Evolutionary conservation across 1,139 yeast species (phyloP).

Genomic region (Geotrichum reessii): DNA sequence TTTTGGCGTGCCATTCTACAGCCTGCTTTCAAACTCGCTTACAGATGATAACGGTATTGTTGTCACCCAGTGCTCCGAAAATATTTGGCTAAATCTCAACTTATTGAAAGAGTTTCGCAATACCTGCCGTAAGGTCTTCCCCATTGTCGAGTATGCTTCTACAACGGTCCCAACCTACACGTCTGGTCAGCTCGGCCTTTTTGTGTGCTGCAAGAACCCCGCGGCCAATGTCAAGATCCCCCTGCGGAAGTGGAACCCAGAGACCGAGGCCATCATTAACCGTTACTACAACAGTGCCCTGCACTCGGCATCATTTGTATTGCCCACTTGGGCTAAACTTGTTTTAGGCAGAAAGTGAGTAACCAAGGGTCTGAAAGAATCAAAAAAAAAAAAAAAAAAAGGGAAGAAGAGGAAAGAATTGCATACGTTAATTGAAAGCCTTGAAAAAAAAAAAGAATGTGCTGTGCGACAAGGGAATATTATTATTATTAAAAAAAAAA

Average conservation of each 20-base stretch:
- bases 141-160: conserved; percentile 80
- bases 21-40: conserved; percentile 70
- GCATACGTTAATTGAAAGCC: no score
- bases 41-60: conserved; percentile 76
- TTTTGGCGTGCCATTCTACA: conserved; percentile 81
- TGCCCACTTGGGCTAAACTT: conserved; percentile 71
- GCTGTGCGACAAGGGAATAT: no score
- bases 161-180: conserved; percentile 92
- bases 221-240: conserved; percentile 61
- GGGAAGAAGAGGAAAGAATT: no score
- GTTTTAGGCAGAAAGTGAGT: conserved; percentile 5
- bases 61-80: conserved; percentile 81
- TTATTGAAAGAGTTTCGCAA: conserved; percentile 69
- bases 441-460: no score
- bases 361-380: no score
- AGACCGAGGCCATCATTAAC: conserved; percentile 59
- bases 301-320: conserved; percentile 79
- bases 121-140: conserved; percentile 75
- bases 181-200: conserved; percentile 88
- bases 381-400: no score
- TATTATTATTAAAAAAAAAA: no score
- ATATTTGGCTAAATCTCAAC: conserved; percentile 80
- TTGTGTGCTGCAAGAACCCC: conserved; percentile 80
- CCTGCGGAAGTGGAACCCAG: conserved; percentile 56
- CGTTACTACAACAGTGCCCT: conserved; percentile 73